These are phyloP conservation scores for Brassica balearica DNA, from an alignment of 441 rosid species.

Conservation along the genomic window DNA sequence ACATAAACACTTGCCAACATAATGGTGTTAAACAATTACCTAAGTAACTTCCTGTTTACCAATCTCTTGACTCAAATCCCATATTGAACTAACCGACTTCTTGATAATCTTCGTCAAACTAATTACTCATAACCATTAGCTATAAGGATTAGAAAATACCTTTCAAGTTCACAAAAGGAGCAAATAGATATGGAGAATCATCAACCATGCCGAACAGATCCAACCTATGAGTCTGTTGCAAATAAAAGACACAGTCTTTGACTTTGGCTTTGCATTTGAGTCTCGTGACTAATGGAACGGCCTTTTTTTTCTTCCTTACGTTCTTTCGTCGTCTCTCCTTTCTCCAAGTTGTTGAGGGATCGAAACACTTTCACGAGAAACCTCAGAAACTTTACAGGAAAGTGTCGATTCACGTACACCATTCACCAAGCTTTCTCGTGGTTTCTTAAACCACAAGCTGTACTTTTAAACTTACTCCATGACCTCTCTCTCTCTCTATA, in stretches of 20 bases:
- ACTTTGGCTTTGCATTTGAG: slow-evolving; percentile 31
- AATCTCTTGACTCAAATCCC: background rate
- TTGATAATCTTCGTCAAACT: background rate
- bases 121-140: background rate
- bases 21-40: too few relatives aligned
- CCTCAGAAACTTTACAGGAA: slow-evolving; percentile 46
- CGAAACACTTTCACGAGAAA: slow-evolving; percentile 56
- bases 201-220: slow-evolving; percentile 4
- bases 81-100: background rate
- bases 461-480: background rate
- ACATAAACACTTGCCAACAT: too few relatives aligned
- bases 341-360: slow-evolving; percentile 42
- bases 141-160: background rate
- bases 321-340: slow-evolving; percentile 24
- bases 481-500: slow-evolving; percentile 27
- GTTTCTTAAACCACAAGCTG: slow-evolving; percentile 29
- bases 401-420: slow-evolving; percentile 44
- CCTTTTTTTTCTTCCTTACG: background rate
- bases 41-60: background rate
- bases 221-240: background rate
- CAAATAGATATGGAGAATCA: background rate
- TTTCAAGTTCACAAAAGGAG: background rate
- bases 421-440: slow-evolving; percentile 41
- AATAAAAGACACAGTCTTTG: slow-evolving; percentile 1
- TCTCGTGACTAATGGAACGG: slow-evolving; percentile 39